Evolutionary conservation across 2,329 filamentous ascomycete species (phyloP), one percentile per base, ranked within the genome.

Genomic region (Westerdykella sp.): DNA sequence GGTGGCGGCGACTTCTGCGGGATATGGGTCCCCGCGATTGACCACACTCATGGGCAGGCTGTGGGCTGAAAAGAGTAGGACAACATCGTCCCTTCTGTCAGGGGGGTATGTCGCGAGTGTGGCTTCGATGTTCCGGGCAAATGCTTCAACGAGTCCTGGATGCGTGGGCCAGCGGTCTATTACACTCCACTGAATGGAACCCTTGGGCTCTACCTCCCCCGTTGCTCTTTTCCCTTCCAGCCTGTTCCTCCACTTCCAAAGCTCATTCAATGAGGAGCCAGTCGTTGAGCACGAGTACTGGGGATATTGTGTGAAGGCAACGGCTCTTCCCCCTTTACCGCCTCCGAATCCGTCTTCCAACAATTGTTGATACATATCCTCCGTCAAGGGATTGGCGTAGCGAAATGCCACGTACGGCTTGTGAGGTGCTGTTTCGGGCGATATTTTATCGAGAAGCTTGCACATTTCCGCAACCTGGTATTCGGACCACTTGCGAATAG

Each of bases 231-330:
- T 89, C 32, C 87, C 87, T 67, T 97, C 90, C 41, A 98, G 71
- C 49, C 88, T 76, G 60, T 88, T 85, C 50, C 90, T 79, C 89
- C 90, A 96, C 71, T 94, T 96, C 93, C 93, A 98, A 30, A 98
- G 72, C 71, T 98, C 93, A 60, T 98, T 98, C 44, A 98, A 71
- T 49, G 88, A 95, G 67, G 88, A 95, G 16, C 93, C 93, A 0
- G 93, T 98, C 1, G 93, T 98, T 15, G 89, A 95, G 72, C 94
- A 98, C 15, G 88, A 95, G 69, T 98, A 98, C 66, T 98, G 93
- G 2, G 93, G 93, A 59, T 98, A 98, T 69, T 98, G 93, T 22
- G 91, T 96, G 63, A 98, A 98, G 1, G 93, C 93, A 4, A 98
- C 89, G 1, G 94, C 93, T 45, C 93, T 80, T 3, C 91, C 91